Evolutionary conservation across 139 green algal genomes (phyloP), one percentile per base, ranked within the genome.

Genomic region (Chlamydomonas applanata): DNA sequence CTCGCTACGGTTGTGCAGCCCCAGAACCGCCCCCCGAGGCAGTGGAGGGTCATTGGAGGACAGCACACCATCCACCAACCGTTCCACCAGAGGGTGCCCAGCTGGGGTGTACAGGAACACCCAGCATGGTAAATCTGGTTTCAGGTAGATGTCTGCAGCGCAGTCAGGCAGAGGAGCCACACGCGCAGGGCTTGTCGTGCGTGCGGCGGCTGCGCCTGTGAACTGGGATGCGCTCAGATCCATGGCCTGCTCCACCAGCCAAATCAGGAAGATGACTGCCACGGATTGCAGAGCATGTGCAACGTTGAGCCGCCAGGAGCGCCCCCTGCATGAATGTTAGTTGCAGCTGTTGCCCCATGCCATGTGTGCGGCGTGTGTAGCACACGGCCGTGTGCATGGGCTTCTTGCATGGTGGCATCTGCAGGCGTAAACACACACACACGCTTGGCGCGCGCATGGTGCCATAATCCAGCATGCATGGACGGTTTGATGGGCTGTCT

Each of bases 51-150:
- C 1, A 67, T 79, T 79, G 57, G 11, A 17, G 11, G 44, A 13
- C 33, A 16, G 14, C 3, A 83, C 66, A 0, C 27, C 57, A 30
- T 66, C 66, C 29, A 83, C 34, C 36, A 83, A 13, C 32, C 27
- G 32, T 25, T 85, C 69, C 19, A 79, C 62, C 40, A 72, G 59
- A 1, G 53, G 30, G 64, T 78, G 49, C 22, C 54, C 62, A 4
- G 36, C 69, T 1, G 79, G 79, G 1, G 70, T 61, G 74, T 85
- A 85, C 7, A 85, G 20, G 7, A 85, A 62, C 2, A 70, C 68
- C 32, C 69, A 46, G 79, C 79, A 85, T 19, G 70, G 69, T 44
- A 32, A 9, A 16, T 69, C 70, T 30, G 54, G 20, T 25, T 60
- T 34, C 36, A 72, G 36, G 65, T 45, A 72, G 40, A 72, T 72